Percentiles rank a stretch among this genome's conserved stretches.
phyloP scores from a whole-genome alignment of 768 basidiomycete species.

The Melanogaster broomeanus region DNA sequence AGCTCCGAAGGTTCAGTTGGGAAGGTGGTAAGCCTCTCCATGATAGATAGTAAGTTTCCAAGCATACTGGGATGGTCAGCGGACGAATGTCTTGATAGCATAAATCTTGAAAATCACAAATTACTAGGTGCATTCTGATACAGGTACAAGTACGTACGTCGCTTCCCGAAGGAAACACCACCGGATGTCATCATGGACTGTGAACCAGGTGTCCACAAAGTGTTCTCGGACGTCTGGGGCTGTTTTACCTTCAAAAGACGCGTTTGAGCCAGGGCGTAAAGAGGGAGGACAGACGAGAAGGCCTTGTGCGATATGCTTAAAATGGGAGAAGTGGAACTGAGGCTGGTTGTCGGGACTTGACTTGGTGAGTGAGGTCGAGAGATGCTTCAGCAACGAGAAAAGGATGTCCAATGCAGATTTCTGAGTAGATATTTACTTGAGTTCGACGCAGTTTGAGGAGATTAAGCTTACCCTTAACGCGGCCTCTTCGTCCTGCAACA shows the following conservation, averaged over 20 bases:
- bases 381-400: constrained; percentile 73
- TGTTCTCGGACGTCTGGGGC: constrained; percentile 61
- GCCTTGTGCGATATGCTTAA: constrained; percentile 61
- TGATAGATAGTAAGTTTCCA: constrained; percentile 60
- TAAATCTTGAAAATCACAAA: constrained; percentile 13
- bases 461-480: constrained; percentile 60
- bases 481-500: constrained; percentile 79
- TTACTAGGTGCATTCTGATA: background rate
- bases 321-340: constrained; percentile 68
- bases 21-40: constrained; percentile 71
- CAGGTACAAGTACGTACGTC: constrained; percentile 45
- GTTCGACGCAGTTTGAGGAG: background rate
- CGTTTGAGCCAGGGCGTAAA: constrained; percentile 19
- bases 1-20: constrained; percentile 70
- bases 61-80: constrained; percentile 39
- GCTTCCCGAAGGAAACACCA: constrained; percentile 89
- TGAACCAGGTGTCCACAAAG: constrained; percentile 74
- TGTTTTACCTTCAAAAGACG: constrained; percentile 38
- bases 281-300: constrained; percentile 66
- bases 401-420: constrained; percentile 72
- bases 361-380: constrained; percentile 65
- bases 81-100: constrained; percentile 27
- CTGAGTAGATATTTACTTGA: constrained; percentile 37
- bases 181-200: constrained; percentile 78
- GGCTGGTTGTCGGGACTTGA: constrained; percentile 46